Evolutionary conservation across 2,329 filamentous ascomycete genomes (phyloP), one percentile per base, ranked within the genome.

Genomic region (Cercospora sojina): DNA sequence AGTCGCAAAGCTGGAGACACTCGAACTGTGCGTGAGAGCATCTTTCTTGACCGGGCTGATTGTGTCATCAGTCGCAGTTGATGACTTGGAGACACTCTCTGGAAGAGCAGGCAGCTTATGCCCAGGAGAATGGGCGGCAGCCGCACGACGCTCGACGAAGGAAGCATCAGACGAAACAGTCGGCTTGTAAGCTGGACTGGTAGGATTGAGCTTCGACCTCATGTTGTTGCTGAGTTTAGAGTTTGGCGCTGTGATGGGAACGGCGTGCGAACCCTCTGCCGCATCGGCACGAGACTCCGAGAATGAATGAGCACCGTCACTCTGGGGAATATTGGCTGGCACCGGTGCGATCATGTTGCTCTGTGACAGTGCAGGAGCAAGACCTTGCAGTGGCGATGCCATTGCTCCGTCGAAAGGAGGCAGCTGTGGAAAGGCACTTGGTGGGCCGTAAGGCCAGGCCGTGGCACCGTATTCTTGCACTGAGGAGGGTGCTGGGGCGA

Each of bases 111-210:
- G 55, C 2, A 68, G 62, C 59, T 74, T 63, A 7, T 67, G 73
- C 20, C 69, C 47, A 23, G 69, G 70, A 6, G 71, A 68, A 18
- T 70, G 32, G 8, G 69, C 63, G 12, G 68, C 67, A 25, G 66
- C 67, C 16, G 62, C 60, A 27, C 68, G 55, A 32, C 66, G 64
- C 13, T 59, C 64, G 41, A 61, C 47, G 18, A 57, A 20, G 27
- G 67, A 61, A 41, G n/a, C 27, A 9, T 23, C 49, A 18, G 35
- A 38, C 20, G 64, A 23, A 31, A 47, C 23, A 35, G 69, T 70
- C 20, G 77, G 77, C 67, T 76, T 76, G 73, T 79, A 79, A 27
- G 72, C 75, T 29, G 77, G 77, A 59, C 77, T 79, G 75, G 77
- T 79, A 7, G 77, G 77, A 62, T 79, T 78, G 64, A 79, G 71